Evolutionary conservation across 805 yeast species (phyloP).

Genomic region (Sporopachydermia lactativora): DNA sequence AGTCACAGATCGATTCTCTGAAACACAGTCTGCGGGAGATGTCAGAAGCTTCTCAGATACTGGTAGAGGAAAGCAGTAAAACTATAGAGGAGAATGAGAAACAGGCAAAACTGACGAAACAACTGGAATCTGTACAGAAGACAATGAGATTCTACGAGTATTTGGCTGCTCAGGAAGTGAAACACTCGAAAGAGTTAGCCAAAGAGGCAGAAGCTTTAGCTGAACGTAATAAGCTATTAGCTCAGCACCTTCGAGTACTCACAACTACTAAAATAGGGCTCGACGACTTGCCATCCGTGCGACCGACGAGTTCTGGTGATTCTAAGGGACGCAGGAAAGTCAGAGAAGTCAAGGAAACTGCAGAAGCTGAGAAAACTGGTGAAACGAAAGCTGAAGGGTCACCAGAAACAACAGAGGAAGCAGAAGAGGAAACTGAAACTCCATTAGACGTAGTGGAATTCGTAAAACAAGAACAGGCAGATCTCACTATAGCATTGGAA

Average conservation of each 20-base stretch:
- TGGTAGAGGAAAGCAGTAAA: conserved; percentile 4
- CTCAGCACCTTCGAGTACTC: not conserved
- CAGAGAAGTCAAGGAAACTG: too few relatives aligned
- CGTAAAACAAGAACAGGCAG: not conserved
- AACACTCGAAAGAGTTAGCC: conserved; percentile 12
- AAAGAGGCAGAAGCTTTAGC: not conserved
- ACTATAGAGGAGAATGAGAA: conserved; percentile 12
- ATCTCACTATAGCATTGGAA: not conserved
- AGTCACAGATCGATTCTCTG: conserved; percentile 21
- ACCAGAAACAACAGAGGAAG: not conserved
- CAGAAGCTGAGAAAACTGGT: too few relatives aligned
- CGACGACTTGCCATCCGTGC: conserved; percentile 5
- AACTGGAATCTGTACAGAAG: conserved; percentile 14
- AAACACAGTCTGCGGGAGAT: conserved; percentile 10
- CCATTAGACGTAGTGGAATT: not conserved
- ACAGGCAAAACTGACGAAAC: conserved; percentile 13
- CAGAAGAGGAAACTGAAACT: not conserved
- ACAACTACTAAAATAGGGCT: conserved; percentile 10
- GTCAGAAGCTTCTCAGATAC: not conserved
- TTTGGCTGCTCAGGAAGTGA: conserved; percentile 16
- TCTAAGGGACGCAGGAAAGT: too few relatives aligned
- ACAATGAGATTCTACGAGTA: conserved; percentile 19
- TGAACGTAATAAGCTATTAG: not conserved
- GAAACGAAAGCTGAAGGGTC: not conserved
- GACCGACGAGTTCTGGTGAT: too few relatives aligned